A percentile compares a stretch with the other conserved stretches of the same genome.
phyloP scores from a whole-genome alignment of 2,329 filamentous ascomycete genomes.

The Zymoseptoria crescenta region DNA sequence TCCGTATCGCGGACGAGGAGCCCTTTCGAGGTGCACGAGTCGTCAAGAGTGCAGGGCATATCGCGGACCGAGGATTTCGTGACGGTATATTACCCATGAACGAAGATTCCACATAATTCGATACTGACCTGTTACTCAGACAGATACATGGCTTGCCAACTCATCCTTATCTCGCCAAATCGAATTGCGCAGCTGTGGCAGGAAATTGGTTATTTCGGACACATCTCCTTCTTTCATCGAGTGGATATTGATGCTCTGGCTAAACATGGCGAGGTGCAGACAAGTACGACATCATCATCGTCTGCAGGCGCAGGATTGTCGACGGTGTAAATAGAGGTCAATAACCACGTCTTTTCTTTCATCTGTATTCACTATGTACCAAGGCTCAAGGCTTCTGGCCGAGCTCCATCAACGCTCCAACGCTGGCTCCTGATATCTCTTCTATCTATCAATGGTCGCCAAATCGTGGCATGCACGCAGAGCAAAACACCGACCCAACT shows the following conservation, averaged over 20 bases:
- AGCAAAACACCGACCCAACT: background rate
- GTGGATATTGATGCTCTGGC: constrained; percentile 37
- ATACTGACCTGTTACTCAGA: constrained; percentile 43
- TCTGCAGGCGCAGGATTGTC: background rate
- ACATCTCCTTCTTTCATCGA: constrained; percentile 42
- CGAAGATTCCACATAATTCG: background rate
- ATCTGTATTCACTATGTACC: background rate
- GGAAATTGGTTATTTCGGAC: constrained; percentile 42
- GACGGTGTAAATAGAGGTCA: background rate
- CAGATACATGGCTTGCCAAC: constrained; percentile 63
- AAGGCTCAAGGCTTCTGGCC: constrained; percentile 1
- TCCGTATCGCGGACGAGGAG: constrained; percentile 56
- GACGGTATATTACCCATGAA: constrained; percentile 50
- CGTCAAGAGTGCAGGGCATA: constrained; percentile 67
- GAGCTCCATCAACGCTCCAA: background rate
- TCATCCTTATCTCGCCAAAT: constrained; percentile 72
- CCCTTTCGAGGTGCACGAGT: constrained; percentile 66
- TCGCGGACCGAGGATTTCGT: constrained; percentile 64
- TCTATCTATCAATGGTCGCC: background rate
- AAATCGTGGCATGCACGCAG: background rate
- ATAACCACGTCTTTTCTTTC: background rate
- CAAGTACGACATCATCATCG: background rate
- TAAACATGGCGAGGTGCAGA: constrained; percentile 2
- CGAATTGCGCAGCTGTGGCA: constrained; percentile 78
- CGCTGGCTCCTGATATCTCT: background rate